phyloP scores from a whole-genome alignment of 768 basidiomycete genomes.

The Lactarius hatsudake region DNA sequence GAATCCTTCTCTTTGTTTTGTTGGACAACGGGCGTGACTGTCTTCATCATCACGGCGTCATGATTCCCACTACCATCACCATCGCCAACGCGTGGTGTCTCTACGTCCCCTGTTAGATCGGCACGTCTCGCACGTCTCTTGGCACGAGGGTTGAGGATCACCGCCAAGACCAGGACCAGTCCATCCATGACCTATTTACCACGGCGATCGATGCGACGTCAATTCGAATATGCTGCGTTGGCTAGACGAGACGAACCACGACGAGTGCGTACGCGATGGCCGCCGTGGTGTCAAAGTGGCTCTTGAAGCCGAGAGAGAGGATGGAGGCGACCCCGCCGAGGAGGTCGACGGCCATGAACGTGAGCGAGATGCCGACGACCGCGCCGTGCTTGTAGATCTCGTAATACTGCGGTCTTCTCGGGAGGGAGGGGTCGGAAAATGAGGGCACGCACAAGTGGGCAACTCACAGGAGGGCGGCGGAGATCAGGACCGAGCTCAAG shows the following conservation, averaged over 20 bases:
- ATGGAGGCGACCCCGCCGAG: constrained; percentile 68
- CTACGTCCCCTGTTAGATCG: background rate
- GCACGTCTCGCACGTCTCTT: constrained; percentile 26
- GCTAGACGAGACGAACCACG: constrained; percentile 38
- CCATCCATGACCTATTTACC: constrained; percentile 54
- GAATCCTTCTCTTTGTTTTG: background rate
- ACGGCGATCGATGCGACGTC: too few relatives aligned
- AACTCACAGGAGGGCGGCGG: constrained; percentile 45
- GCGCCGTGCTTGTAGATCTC: constrained; percentile 67
- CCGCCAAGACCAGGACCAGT: constrained; percentile 55
- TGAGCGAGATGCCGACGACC: constrained; percentile 65
- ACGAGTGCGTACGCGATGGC: constrained; percentile 62
- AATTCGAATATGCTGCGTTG: too few relatives aligned
- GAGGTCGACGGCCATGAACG: constrained; percentile 69
- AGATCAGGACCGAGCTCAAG: constrained; percentile 54
- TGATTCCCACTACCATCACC: constrained; percentile 3
- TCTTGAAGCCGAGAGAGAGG: constrained; percentile 66
- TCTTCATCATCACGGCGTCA: constrained; percentile 9
- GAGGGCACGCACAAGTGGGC: too few relatives aligned
- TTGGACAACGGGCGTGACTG: constrained; percentile 4
- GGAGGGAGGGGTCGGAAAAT: too few relatives aligned
- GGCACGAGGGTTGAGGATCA: constrained; percentile 64
- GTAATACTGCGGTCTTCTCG: constrained; percentile 59
- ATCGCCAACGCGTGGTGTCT: background rate
- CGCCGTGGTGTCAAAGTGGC: constrained; percentile 60